A percentile compares a stretch with the other conserved stretches of the same genome.
Conservation (phyloP, 306 rosid species). For the Malus sieversii region DNA sequence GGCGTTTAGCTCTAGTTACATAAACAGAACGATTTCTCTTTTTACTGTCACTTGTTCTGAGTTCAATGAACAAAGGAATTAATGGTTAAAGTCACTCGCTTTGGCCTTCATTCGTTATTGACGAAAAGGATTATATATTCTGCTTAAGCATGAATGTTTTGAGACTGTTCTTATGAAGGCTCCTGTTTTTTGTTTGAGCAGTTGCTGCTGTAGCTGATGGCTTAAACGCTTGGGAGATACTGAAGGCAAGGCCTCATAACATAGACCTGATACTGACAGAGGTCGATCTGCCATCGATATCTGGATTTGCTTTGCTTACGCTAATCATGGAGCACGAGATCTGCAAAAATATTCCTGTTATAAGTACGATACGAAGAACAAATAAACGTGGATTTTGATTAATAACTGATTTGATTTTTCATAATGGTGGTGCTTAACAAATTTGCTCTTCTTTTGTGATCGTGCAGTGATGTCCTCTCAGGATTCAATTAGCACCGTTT, state of each 20-base stretch:
- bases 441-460: constrained; percentile 1
- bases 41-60: background rate
- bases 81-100: background rate
- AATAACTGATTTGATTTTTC: background rate
- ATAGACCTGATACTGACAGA: constrained; percentile 85
- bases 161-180: background rate
- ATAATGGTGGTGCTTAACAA: background rate
- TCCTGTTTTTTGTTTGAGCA: constrained; percentile 32
- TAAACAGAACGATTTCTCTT: background rate
- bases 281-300: constrained; percentile 87
- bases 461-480: constrained; percentile 87
- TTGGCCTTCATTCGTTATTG: background rate
- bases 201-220: constrained; percentile 96
- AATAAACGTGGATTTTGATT: constrained; percentile 5
- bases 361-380: constrained; percentile 49
- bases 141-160: background rate
- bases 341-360: constrained; percentile 90
- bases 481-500: constrained; percentile 79
- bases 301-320: constrained; percentile 86
- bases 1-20: background rate
- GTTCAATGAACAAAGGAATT: background rate
- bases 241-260: constrained; percentile 60
- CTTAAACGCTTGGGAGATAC: constrained; percentile 89
- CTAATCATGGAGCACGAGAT: constrained; percentile 80
- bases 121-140: background rate